phyloP scores from a whole-genome alignment of 768 basidiomycete genomes.

The Lactarius vividus region DNA sequence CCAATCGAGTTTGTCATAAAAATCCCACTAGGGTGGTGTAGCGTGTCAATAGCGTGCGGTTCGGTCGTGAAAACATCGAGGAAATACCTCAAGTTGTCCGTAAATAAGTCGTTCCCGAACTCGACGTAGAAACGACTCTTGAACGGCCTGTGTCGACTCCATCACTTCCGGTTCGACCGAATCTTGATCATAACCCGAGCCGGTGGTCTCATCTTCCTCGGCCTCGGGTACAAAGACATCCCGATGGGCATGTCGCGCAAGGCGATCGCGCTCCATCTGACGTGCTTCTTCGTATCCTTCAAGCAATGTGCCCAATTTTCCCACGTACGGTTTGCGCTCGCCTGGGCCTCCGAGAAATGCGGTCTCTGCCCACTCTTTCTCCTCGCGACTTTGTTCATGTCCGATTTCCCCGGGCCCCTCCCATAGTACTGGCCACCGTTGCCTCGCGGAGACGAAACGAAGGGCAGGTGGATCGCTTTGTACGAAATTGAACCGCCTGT shows the following conservation, averaged over 20 bases:
- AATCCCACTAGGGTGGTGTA: constrained; percentile 47
- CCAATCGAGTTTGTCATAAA: constrained; percentile 76
- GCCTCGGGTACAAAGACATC: constrained; percentile 63
- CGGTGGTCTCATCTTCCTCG: constrained; percentile 57
- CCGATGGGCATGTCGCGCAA: constrained; percentile 42
- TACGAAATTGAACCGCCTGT: constrained; percentile 65
- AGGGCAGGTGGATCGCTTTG: constrained; percentile 55
- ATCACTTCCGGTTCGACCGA: constrained; percentile 40
- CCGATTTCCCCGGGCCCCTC: constrained; percentile 51
- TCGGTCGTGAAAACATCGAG: not conserved
- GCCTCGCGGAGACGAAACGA: constrained; percentile 49
- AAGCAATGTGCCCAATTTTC: constrained; percentile 64
- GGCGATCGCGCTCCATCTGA: constrained; percentile 58
- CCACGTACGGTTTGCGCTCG: constrained; percentile 52
- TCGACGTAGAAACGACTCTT: constrained; percentile 49
- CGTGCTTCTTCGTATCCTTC: constrained; percentile 78
- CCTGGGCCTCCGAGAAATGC: constrained; percentile 53
- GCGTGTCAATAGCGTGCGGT: constrained; percentile 1
- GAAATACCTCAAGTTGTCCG: constrained; percentile 65
- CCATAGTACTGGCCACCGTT: constrained; percentile 69
- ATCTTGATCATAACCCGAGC: constrained; percentile 46
- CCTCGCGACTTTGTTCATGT: constrained; percentile 56
- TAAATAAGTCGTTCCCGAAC: constrained; percentile 74
- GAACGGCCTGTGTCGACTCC: constrained; percentile 43
- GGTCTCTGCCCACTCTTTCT: constrained; percentile 63